A percentile compares a stretch with the other conserved stretches of the same genome.
Conservation (phyloP, 805 yeast species). For the Saturnispora galanensis region DNA sequence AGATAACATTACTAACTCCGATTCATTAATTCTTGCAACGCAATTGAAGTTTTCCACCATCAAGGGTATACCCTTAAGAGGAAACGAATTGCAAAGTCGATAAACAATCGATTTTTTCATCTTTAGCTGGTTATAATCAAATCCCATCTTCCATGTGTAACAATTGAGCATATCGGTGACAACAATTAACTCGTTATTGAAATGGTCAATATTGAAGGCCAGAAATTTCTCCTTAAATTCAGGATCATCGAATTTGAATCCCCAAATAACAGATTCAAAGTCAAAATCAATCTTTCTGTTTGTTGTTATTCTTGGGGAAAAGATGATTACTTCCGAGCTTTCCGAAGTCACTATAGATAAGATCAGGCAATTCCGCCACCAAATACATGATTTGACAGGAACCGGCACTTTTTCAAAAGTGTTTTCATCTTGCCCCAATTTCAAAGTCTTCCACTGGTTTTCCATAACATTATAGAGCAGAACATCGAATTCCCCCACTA, state of each 20-base stretch:
- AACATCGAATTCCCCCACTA: constrained; percentile 40
- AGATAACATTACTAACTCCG: constrained; percentile 24
- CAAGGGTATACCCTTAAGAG: constrained; percentile 13
- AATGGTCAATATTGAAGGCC: constrained; percentile 22
- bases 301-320: constrained; percentile 19
- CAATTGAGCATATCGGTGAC: constrained; percentile 25
- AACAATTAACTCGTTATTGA: constrained; percentile 23
- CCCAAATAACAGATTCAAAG: constrained; percentile 26
- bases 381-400: constrained; percentile 28
- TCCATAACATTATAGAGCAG: constrained; percentile 31
- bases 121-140: constrained; percentile 9
- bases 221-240: constrained; percentile 21
- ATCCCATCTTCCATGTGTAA: constrained; percentile 26
- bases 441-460: constrained; percentile 39
- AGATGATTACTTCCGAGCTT: constrained; percentile 25
- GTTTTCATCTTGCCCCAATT: constrained; percentile 21
- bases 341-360: constrained; percentile 20
- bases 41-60: constrained; percentile 20
- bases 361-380: constrained; percentile 28
- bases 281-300: constrained; percentile 18
- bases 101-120: constrained; percentile 20
- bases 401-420: constrained; percentile 19
- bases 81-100: constrained; percentile 23
- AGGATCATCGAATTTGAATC: constrained; percentile 24
- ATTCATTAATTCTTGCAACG: constrained; percentile 20